These are phyloP conservation scores for Exophiala sideris DNA, from an alignment of 2,329 filamentous ascomycete species.

Conservation along the genomic window DNA sequence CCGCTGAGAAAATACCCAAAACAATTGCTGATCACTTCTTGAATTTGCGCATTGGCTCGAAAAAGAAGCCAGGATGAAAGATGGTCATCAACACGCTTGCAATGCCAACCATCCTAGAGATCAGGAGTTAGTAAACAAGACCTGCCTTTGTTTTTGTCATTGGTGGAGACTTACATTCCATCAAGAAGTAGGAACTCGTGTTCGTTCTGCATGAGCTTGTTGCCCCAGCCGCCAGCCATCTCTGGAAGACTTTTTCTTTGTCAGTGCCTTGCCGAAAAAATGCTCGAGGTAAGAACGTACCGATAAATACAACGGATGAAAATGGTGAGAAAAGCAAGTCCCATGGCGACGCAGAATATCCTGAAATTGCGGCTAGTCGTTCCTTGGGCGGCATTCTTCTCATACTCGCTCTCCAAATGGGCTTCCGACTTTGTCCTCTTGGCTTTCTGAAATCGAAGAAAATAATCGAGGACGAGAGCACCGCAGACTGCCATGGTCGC, in stretches of 20 bases:
- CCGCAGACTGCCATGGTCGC: slow-evolving; percentile 43
- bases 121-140: slow-evolving; percentile 9
- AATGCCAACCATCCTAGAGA: slow-evolving; percentile 45
- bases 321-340: slow-evolving; percentile 39
- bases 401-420: slow-evolving; percentile 30
- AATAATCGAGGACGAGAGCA: slow-evolving; percentile 40
- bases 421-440: slow-evolving; percentile 27
- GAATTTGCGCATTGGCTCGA: slow-evolving; percentile 32
- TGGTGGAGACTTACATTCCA: slow-evolving; percentile 41
- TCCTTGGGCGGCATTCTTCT: slow-evolving; percentile 24
- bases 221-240: slow-evolving; percentile 51
- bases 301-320: slow-evolving; percentile 45
- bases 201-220: slow-evolving; percentile 46
- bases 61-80: slow-evolving; percentile 46
- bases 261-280: neutral
- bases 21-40: slow-evolving; percentile 5
- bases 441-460: slow-evolving; percentile 36
- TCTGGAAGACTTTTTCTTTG: slow-evolving; percentile 42
- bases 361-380: slow-evolving; percentile 23
- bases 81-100: slow-evolving; percentile 40
- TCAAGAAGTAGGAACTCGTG: slow-evolving; percentile 48
- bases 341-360: slow-evolving; percentile 23
- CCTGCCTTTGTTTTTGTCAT: neutral
- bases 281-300: slow-evolving; percentile 28
- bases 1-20: neutral